Conservation (phyloP, 2,329 filamentous ascomycete species). For the Trichoderma sp. region DNA sequence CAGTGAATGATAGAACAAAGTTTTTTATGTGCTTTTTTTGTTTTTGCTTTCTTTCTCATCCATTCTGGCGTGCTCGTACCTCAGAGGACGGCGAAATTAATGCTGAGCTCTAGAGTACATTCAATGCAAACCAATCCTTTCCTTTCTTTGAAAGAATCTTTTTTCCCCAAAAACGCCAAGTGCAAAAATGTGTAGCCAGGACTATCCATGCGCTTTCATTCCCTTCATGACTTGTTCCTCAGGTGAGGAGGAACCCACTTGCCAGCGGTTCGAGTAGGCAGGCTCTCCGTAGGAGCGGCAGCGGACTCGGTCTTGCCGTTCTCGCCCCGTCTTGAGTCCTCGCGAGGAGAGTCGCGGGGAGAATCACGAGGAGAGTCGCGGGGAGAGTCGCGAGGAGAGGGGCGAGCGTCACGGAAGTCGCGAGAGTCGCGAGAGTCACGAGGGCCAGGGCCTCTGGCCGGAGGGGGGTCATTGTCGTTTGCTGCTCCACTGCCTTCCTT, state of each 20-base stretch:
- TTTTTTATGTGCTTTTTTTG: conserved; percentile 26
- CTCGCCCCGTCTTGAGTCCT: conserved; percentile 48
- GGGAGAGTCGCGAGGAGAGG: conserved; percentile 2
- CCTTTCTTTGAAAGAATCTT: conserved; percentile 31
- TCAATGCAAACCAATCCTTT: conserved; percentile 40
- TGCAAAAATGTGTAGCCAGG: conserved; percentile 37
- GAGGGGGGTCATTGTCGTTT: conserved; percentile 30
- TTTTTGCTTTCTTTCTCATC: conserved; percentile 31
- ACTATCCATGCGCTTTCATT: conserved; percentile 28
- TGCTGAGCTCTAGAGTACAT: conserved; percentile 47
- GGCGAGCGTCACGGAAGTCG: not conserved
- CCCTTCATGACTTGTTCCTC: conserved; percentile 41
- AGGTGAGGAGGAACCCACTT: conserved; percentile 62
- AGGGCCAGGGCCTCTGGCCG: conserved; percentile 27
- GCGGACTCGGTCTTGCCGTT: conserved; percentile 47
- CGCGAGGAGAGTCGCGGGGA: not conserved
- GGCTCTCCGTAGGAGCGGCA: conserved; percentile 51
- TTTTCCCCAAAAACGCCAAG: conserved; percentile 43
- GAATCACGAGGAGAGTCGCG: not conserved
- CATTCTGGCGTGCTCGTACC: conserved; percentile 40
- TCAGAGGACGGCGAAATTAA: conserved; percentile 39
- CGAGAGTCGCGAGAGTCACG: not conserved
- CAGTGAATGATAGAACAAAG: not conserved
- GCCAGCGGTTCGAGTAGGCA: conserved; percentile 58
- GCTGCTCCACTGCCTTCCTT: conserved; percentile 42